Base-by-base conservation (phyloP, 2,329 filamentous ascomycete species). In the Penicillium nordicum region DNA sequence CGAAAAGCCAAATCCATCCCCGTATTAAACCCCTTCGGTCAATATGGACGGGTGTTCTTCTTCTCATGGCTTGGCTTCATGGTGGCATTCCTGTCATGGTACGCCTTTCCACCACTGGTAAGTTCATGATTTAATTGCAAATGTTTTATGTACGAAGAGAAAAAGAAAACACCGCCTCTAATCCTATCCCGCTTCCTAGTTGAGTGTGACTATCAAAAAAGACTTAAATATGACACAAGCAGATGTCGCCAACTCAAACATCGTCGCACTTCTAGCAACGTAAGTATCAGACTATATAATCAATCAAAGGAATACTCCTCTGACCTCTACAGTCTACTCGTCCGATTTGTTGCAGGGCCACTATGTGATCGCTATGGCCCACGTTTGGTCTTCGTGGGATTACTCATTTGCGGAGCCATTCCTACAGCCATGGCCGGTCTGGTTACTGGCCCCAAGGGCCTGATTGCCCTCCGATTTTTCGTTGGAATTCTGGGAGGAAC, bases 61-160 rank as follows among this genome's bases (percentile, higher is more conserved):
- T 96, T 96, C 77, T 89, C 88, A 1, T 94, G 89, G 86, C 82
- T 92, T 46, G 89, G 89, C 2, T 94, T 94, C 74, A 86, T 94
- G 82, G 83, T 93, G 51, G 88, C 89, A 8, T 96, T 96, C 75
- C 90, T 90, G 82, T 92, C 90, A 11, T 96, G 83, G 83, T 96
- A 95, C 78, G 89, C 92, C 1, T 96, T 96, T 74, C 90, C 92
- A 62, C 92, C 92, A 64, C 78, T 94, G 70, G 86, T 90, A 80
- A 76, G 82, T 73, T 37, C 37, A 25, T 12, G 37, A 32, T 4
- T 14, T 21, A 27, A 43, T 55, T 61, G 44, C 60, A 32, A 11
- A 21, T n/a, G 7, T 7, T n/a, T 3, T 2, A 27, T 10, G 16
- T 9, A n/a, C n/a, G 16, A 21, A 10, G 6, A 36, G 18, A 21